Evolutionary conservation across 345 rosid species (phyloP).

Genomic region (Salix koriyanagi): DNA sequence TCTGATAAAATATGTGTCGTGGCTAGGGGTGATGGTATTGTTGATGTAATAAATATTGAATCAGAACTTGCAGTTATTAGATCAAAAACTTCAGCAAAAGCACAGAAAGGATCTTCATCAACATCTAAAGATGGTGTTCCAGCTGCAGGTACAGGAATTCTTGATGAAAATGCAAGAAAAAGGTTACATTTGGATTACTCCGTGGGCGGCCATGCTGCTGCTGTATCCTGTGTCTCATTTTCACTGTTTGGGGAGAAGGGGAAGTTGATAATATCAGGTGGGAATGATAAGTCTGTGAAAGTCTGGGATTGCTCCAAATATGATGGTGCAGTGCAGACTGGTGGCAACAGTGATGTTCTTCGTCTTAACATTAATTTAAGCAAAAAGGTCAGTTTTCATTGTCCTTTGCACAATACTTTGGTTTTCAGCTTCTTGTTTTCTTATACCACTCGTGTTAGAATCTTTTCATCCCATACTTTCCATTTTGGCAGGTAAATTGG

Average conservation of each 20-base stretch:
- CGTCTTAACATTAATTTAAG: constrained; percentile 50
- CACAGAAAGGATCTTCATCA: constrained; percentile 54
- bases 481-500: constrained; percentile 73
- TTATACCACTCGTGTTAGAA: background rate
- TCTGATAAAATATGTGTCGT: constrained; percentile 60
- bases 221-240: constrained; percentile 80
- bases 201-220: constrained; percentile 74
- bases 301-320: constrained; percentile 64
- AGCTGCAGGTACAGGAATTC: constrained; percentile 17
- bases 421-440: background rate
- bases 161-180: constrained; percentile 27
- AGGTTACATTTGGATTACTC: constrained; percentile 73
- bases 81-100: constrained; percentile 36
- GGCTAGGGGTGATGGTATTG: constrained; percentile 81
- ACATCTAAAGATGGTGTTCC: constrained; percentile 26
- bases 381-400: constrained; percentile 51
- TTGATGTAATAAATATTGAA: constrained; percentile 64
- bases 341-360: constrained; percentile 34
- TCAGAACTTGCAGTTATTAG: constrained; percentile 46
- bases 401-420: background rate
- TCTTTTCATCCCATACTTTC: constrained; percentile 3
- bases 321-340: constrained; percentile 35
- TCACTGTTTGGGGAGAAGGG: constrained; percentile 72
- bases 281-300: constrained; percentile 79
- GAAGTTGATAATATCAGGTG: constrained; percentile 70